phyloP scores from a whole-genome alignment of 805 yeast genomes.

The Candida glaebosa region DNA sequence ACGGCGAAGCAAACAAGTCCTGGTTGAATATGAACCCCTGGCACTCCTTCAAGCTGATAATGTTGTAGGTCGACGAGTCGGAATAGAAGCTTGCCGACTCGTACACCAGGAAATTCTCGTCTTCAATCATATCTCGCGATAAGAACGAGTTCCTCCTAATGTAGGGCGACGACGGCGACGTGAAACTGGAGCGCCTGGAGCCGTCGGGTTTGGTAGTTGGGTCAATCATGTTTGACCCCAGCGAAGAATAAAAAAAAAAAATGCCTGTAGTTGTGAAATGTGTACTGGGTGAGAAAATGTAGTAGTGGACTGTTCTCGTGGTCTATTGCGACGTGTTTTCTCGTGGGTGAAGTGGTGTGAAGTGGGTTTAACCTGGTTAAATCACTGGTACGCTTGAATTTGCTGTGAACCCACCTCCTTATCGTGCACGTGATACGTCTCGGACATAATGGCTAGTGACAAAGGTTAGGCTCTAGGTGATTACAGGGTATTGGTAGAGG shows the following conservation, averaged over 20 bases:
- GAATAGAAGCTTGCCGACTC: constrained; percentile 38
- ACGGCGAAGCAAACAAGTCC: constrained; percentile 68
- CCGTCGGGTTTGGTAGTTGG: background rate
- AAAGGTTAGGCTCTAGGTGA: too few relatives aligned
- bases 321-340: too few relatives aligned
- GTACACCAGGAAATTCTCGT: constrained; percentile 54
- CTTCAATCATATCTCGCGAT: constrained; percentile 53
- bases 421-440: constrained; percentile 4
- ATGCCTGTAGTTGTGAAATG: too few relatives aligned
- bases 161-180: constrained; percentile 48
- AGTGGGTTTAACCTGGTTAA: too few relatives aligned
- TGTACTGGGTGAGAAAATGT: too few relatives aligned
- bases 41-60: constrained; percentile 52
- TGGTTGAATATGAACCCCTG: constrained; percentile 80
- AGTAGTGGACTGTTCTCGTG: too few relatives aligned
- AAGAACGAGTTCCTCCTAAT: constrained; percentile 55
- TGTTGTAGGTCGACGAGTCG: constrained; percentile 22
- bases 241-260: too few relatives aligned
- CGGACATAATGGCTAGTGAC: too few relatives aligned
- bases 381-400: too few relatives aligned
- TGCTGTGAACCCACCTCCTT: background rate
- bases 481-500: too few relatives aligned
- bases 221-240: background rate
- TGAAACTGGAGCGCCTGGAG: constrained; percentile 21
- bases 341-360: too few relatives aligned